phyloP scores from a whole-genome alignment of 768 basidiomycete genomes.

The Mycena polygramma region DNA sequence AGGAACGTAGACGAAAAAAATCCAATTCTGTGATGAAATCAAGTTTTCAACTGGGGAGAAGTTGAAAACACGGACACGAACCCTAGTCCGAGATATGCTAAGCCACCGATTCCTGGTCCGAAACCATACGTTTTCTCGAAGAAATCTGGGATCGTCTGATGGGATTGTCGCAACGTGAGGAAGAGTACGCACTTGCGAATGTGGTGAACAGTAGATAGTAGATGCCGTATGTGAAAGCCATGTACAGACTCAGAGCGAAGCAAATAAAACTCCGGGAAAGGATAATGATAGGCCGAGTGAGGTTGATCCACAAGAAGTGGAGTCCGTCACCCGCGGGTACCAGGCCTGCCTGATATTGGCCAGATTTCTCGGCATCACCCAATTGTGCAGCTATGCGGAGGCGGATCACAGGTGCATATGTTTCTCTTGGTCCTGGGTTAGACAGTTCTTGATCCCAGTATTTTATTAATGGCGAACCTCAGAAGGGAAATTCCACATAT shows the following conservation, averaged over 20 bases:
- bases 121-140: constrained; percentile 45
- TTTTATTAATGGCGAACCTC: not conserved
- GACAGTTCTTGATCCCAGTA: not conserved
- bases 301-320: constrained; percentile 55
- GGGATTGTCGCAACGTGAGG: not conserved
- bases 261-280: constrained; percentile 70
- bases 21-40: not conserved
- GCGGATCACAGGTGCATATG: constrained; percentile 69
- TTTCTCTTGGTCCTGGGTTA: constrained; percentile 50
- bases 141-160: constrained; percentile 30
- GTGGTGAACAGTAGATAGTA: constrained; percentile 58
- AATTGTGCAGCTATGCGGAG: constrained; percentile 46
- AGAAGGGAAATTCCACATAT: not conserved
- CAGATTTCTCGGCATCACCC: constrained; percentile 45
- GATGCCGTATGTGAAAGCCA: constrained; percentile 65
- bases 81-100: not conserved
- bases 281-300: constrained; percentile 66
- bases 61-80: not conserved
- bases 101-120: constrained; percentile 38
- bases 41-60: not conserved
- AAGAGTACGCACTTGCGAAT: constrained; percentile 59
- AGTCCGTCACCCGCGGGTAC: not conserved
- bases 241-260: constrained; percentile 73
- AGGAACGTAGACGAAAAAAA: not conserved
- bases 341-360: not conserved